Evolutionary conservation across 306 rosid species (phyloP).

Genomic region (Rubus idaeus): DNA sequence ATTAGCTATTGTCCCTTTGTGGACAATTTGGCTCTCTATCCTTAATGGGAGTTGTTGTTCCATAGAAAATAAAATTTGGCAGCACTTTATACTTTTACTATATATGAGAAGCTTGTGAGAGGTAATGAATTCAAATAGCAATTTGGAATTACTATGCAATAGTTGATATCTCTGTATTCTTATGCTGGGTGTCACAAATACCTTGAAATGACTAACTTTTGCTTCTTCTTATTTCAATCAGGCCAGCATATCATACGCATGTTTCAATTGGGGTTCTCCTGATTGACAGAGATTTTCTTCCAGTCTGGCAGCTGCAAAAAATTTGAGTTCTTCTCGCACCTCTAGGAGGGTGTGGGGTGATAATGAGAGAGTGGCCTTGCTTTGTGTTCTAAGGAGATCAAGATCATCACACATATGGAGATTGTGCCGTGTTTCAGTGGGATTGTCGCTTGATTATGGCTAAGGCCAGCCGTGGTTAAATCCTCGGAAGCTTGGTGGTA

Average conservation of each 20-base stretch:
- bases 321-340: constrained; percentile 79
- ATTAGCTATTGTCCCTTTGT: background rate
- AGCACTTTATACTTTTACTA: background rate
- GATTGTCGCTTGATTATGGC: constrained; percentile 94
- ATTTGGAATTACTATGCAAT: background rate
- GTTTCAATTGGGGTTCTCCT: constrained; percentile 47
- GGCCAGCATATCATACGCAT: constrained; percentile 56
- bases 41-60: background rate
- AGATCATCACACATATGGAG: constrained; percentile 89
- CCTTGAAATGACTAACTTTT: constrained; percentile 2
- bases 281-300: constrained; percentile 49
- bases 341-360: constrained; percentile 93
- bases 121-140: background rate
- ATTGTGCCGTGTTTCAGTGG: constrained; percentile 89
- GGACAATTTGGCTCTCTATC: background rate
- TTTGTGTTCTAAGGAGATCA: constrained; percentile 60
- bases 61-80: background rate
- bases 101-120: constrained; percentile 1
- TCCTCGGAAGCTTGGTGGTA: constrained; percentile 42
- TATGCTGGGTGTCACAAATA: background rate
- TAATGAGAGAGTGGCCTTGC: constrained; percentile 55
- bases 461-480: constrained; percentile 46
- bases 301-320: constrained; percentile 97
- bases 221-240: constrained; percentile 31
- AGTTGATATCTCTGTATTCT: background rate